These are phyloP conservation scores for Isatis tinctoria DNA, from an alignment of 345 rosid genomes.

Conservation along the genomic window DNA sequence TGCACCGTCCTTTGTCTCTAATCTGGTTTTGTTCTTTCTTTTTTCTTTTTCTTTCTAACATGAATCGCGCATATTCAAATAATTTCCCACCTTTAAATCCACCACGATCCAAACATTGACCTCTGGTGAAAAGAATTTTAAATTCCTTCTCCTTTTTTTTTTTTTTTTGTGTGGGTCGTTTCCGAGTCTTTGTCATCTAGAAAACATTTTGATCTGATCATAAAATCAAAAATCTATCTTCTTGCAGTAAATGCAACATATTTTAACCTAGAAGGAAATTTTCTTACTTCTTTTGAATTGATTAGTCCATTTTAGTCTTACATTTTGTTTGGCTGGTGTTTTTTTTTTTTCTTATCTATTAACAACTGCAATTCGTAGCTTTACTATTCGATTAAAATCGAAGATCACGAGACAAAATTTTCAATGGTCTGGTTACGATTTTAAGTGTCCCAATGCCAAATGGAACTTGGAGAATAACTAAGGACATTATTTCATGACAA, in stretches of 20 bases:
- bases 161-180: too few relatives aligned
- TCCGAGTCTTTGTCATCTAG: background rate
- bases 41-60: background rate
- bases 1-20: conserved; percentile 20
- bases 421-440: background rate
- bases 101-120: too few relatives aligned
- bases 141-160: too few relatives aligned
- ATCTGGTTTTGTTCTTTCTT: background rate
- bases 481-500: background rate
- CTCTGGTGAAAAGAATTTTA: too few relatives aligned
- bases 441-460: background rate
- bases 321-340: background rate
- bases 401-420: background rate
- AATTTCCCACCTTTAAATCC: background rate
- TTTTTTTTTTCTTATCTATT: background rate
- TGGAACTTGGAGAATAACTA: background rate
- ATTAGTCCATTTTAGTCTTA: background rate
- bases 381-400: background rate
- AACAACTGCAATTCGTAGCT: background rate
- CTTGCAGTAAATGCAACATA: background rate
- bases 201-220: background rate
- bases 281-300: background rate
- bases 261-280: background rate
- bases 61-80: background rate
- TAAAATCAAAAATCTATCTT: background rate